phyloP scores from a whole-genome alignment of 1,284 basidiomycete genomes.

The Cryptococcus sp. region DNA sequence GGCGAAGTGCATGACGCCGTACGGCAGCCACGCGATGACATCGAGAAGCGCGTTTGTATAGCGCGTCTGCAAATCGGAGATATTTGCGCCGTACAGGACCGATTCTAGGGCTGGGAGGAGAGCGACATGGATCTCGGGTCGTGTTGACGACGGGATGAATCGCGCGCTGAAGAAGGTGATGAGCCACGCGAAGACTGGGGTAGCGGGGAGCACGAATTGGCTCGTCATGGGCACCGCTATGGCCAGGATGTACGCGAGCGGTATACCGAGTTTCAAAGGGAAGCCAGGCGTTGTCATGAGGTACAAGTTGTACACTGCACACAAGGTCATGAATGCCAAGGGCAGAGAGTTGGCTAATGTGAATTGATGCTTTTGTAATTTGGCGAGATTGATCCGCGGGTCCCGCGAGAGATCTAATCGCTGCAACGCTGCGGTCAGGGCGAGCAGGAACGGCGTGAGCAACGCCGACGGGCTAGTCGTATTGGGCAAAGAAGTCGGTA shows the following conservation, averaged over 20 bases:
- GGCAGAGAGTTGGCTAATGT: slow-evolving; percentile 62
- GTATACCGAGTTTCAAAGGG: slow-evolving; percentile 76
- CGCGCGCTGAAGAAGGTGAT: slow-evolving; percentile 82
- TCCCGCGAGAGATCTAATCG: slow-evolving; percentile 76
- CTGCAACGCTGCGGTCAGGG: slow-evolving; percentile 46
- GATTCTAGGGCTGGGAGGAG: slow-evolving; percentile 92
- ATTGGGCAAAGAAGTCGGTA: slow-evolving; percentile 14
- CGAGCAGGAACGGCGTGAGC: slow-evolving; percentile 38
- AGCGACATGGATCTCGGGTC: slow-evolving; percentile 86
- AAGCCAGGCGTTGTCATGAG: slow-evolving; percentile 66
- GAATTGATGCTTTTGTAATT: slow-evolving; percentile 65
- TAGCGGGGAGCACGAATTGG: slow-evolving; percentile 89
- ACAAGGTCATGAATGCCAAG: slow-evolving; percentile 62
- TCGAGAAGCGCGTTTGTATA: slow-evolving; percentile 91
- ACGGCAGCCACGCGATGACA: slow-evolving; percentile 92
- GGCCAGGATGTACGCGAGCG: slow-evolving; percentile 67
- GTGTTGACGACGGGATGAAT: slow-evolving; percentile 73
- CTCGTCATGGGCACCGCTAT: slow-evolving; percentile 83
- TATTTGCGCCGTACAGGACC: slow-evolving; percentile 94
- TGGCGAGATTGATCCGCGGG: slow-evolving; percentile 67
- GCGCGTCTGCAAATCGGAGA: slow-evolving; percentile 91
- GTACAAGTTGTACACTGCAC: slow-evolving; percentile 72
- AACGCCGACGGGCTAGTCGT: neutral
- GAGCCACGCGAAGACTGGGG: slow-evolving; percentile 82
- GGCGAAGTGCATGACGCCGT: slow-evolving; percentile 88